Conservation (phyloP, 179 eudicot species). For the Corrigiola litoralis region DNA sequence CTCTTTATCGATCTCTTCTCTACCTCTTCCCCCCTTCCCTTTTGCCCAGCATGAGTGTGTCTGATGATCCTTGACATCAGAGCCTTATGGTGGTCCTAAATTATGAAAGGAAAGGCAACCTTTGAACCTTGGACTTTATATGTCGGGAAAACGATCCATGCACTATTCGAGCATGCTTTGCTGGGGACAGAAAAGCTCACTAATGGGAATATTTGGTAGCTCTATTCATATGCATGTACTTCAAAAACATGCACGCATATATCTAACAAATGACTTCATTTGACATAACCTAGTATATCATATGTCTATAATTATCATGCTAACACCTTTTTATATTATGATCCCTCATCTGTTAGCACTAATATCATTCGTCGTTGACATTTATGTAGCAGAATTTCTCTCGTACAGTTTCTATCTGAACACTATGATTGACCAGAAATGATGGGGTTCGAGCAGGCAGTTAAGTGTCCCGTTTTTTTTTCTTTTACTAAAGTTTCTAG, state of each 20-base stretch:
- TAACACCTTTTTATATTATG: not conserved
- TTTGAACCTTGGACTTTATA: slow-evolving; percentile 15
- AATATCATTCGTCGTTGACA: slow-evolving; percentile 14
- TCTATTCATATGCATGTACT: not conserved
- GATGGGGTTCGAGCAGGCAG: slow-evolving; percentile 6
- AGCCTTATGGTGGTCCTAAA: slow-evolving; percentile 16
- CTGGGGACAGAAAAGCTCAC: not conserved
- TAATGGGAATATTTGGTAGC: too few species aligned
- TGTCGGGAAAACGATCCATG: not conserved
- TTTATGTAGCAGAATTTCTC: not conserved
- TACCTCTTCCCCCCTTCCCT: not conserved
- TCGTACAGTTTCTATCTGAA: slow-evolving; percentile 1
- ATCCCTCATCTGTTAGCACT: not conserved
- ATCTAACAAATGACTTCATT: not conserved
- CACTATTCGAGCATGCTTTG: not conserved
- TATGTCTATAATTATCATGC: slow-evolving; percentile 9
- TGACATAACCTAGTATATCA: slow-evolving; percentile 18
- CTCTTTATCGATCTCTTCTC: too few species aligned
- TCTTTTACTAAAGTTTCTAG: not conserved
- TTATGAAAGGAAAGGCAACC: slow-evolving; percentile 17
- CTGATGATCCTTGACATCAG: not conserved
- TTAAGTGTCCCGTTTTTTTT: not conserved
- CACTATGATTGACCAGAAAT: slow-evolving; percentile 20
- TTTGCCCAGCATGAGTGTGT: not conserved
- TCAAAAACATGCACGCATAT: not conserved